A percentile compares a stretch with the other conserved stretches of the same genome.
phyloP scores from a whole-genome alignment of 768 basidiomycete species.

The Pisolithus albus region DNA sequence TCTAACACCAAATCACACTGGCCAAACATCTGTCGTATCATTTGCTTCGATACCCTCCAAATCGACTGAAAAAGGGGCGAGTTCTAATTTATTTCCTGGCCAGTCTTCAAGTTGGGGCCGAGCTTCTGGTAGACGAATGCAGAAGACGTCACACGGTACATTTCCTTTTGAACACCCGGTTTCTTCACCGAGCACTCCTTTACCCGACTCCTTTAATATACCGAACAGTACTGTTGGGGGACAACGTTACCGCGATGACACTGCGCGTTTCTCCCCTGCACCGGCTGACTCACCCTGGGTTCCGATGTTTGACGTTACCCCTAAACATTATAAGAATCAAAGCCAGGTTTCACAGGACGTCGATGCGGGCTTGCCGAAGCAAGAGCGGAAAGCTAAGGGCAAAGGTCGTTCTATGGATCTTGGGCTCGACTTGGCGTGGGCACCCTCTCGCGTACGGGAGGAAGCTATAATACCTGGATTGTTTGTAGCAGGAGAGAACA shows the following conservation, averaged over 20 bases:
- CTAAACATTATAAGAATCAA: slow-evolving; percentile 19
- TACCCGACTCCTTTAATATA: slow-evolving; percentile 14
- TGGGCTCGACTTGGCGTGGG: slow-evolving; percentile 65
- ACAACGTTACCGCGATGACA: slow-evolving; percentile 3
- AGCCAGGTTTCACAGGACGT: slow-evolving; percentile 22
- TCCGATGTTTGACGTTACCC: slow-evolving; percentile 28
- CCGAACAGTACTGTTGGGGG: slow-evolving; percentile 5
- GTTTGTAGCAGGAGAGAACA: slow-evolving; percentile 25
- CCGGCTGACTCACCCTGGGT: slow-evolving; percentile 17
- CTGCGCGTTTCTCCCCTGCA: slow-evolving; percentile 5
- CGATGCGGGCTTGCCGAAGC: slow-evolving; percentile 8
- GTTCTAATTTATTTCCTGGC: slow-evolving; percentile 23
- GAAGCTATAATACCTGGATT: slow-evolving; percentile 50
- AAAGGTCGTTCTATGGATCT: slow-evolving; percentile 72
- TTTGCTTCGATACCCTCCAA: slow-evolving; percentile 37
- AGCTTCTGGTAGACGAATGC: slow-evolving; percentile 36
- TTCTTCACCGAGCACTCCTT: slow-evolving; percentile 38
- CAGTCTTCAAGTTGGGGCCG: slow-evolving; percentile 56
- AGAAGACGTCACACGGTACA: slow-evolving; percentile 45
- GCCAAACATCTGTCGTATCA: slow-evolving; percentile 27
- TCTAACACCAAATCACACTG: slow-evolving; percentile 33
- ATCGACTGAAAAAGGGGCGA: slow-evolving; percentile 23
- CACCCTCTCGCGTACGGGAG: slow-evolving; percentile 59
- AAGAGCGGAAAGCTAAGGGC: slow-evolving; percentile 26
- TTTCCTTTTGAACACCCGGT: slow-evolving; percentile 68